phyloP scores from a whole-genome alignment of 129 eudicot species.

The Ambrosia artemisiifolia region DNA sequence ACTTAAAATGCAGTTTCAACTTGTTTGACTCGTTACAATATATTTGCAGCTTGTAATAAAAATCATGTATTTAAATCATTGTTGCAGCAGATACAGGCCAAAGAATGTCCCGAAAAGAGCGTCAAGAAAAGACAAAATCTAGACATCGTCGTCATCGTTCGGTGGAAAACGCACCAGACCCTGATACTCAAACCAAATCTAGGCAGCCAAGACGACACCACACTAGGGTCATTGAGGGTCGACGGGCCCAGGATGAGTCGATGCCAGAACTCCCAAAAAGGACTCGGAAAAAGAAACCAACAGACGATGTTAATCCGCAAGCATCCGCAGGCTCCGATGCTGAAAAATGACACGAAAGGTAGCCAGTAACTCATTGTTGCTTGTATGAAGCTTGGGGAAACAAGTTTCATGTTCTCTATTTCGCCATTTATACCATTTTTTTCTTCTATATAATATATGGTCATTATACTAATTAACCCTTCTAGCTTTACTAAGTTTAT shows the following conservation, averaged over 20 bases:
- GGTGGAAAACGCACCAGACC: conserved; percentile 26
- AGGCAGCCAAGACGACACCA: conserved; percentile 41
- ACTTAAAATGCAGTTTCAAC: not conserved
- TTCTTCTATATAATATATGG: not conserved
- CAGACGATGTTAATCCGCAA: conserved; percentile 13
- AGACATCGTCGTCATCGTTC: conserved; percentile 35
- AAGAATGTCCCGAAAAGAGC: conserved; percentile 22
- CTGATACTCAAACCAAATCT: conserved; percentile 24
- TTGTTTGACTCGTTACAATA: not conserved
- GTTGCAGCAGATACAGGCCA: conserved; percentile 31
- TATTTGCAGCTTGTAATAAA: not conserved
- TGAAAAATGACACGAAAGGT: conserved; percentile 17
- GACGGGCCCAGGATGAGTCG: conserved; percentile 26
- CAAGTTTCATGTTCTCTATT: conserved; percentile 6
- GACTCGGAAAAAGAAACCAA: conserved; percentile 36
- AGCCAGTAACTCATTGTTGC: conserved; percentile 1
- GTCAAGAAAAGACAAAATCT: conserved; percentile 11
- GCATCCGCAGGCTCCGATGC: conserved; percentile 17
- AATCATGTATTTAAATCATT: not conserved
- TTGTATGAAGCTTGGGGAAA: conserved; percentile 11
- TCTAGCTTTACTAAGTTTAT: not conserved
- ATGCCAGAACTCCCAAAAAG: conserved; percentile 29
- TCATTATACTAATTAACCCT: not conserved
- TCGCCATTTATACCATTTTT: not conserved
- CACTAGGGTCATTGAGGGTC: conserved; percentile 26